A percentile compares a stretch with the other conserved stretches of the same genome.
Evolutionary conservation across 306 rosid species (phyloP).

Genomic region (Cucurbita moschata): DNA sequence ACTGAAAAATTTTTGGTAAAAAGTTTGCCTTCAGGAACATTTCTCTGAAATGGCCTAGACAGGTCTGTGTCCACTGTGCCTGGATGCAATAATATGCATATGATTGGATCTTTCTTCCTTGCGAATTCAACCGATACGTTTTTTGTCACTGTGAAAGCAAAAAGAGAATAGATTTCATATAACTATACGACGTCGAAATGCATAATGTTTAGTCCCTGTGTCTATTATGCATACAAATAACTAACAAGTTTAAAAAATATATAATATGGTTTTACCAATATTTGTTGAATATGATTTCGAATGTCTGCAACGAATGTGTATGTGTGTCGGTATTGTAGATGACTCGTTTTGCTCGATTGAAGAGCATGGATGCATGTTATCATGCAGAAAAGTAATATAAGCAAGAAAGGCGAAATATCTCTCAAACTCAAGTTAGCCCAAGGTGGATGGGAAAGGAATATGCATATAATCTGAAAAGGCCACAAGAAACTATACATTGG

Average conservation of each 20-base stretch:
- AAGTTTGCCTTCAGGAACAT: constrained; percentile 67
- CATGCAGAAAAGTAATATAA: not conserved
- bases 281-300: no score
- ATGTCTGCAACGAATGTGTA: not conserved
- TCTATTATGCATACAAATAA: not conserved
- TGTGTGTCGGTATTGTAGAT: not conserved
- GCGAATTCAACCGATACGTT: constrained; percentile 58
- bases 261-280: not conserved
- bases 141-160: constrained; percentile 46
- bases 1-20: constrained; percentile 71
- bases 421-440: not conserved
- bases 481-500: constrained; percentile 40
- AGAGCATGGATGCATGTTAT: not conserved
- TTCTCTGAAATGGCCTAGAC: constrained; percentile 81
- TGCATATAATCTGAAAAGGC: not conserved
- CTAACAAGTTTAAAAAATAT: not conserved
- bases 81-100: constrained; percentile 72
- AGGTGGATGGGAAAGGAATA: not conserved
- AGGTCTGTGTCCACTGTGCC: constrained; percentile 98
- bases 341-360: not conserved
- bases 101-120: constrained; percentile 64
- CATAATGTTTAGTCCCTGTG: not conserved
- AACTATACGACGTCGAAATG: not conserved
- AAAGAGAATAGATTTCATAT: not conserved
- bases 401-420: not conserved